Conservation (phyloP, 2,329 filamentous ascomycete genomes). For the Neonectria magnoliae region DNA sequence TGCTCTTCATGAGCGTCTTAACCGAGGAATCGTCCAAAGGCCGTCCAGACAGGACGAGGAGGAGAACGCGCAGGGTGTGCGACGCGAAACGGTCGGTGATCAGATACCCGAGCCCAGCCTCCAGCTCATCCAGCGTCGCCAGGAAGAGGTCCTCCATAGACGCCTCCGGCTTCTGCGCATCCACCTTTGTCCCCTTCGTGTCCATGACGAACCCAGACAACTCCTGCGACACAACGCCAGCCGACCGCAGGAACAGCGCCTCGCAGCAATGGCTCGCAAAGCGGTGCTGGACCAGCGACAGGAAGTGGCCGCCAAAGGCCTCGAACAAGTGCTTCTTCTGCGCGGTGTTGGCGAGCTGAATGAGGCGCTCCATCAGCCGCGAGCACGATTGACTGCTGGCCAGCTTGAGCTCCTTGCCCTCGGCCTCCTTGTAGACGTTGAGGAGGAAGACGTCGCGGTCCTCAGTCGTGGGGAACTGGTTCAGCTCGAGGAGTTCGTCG, state of each 20-base stretch:
- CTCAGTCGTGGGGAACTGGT: constrained; percentile 83
- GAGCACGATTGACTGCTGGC: constrained; percentile 97
- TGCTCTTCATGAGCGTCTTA: constrained; percentile 85
- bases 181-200: constrained; percentile 53
- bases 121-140: constrained; percentile 85
- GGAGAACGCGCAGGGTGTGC: constrained; percentile 85
- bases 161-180: constrained; percentile 60
- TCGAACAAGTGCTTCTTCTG: constrained; percentile 90
- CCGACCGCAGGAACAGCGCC: constrained; percentile 86
- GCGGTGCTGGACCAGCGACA: constrained; percentile 90
- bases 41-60: constrained; percentile 86
- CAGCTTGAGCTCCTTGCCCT: constrained; percentile 94
- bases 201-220: constrained; percentile 61
- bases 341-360: constrained; percentile 78
- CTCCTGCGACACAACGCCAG: constrained; percentile 81
- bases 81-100: constrained; percentile 91
- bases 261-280: constrained; percentile 99
- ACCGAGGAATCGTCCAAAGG: constrained; percentile 76
- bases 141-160: constrained; percentile 90
- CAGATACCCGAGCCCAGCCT: constrained; percentile 82
- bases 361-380: constrained; percentile 88
- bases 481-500: constrained; percentile 88
- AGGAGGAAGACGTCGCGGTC: constrained; percentile 77
- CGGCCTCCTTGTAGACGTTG: constrained; percentile 86
- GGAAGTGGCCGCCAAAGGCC: constrained; percentile 86